Conservation (phyloP, 352 stramenopile genomes). For the Globisporangium heterothallicum region DNA sequence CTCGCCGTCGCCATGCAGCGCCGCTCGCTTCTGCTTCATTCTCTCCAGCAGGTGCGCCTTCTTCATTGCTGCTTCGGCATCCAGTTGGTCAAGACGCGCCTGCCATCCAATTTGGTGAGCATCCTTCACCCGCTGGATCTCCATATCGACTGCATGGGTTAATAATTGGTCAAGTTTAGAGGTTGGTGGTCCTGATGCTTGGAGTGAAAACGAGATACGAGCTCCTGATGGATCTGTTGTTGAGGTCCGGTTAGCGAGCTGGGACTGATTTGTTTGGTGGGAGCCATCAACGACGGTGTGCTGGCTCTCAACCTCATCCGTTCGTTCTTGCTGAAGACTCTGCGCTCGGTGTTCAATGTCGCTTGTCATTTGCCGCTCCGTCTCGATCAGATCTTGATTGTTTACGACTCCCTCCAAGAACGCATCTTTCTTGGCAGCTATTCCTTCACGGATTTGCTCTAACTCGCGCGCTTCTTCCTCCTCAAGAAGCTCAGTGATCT, state of each 20-base stretch:
- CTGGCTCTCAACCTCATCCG: too few relatives aligned
- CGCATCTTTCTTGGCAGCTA: conserved; percentile 16
- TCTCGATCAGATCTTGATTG: conserved; percentile 36
- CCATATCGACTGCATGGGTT: conserved; percentile 9
- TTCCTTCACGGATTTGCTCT: conserved; percentile 4
- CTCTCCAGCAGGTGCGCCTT: conserved; percentile 28
- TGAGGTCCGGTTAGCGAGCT: too few relatives aligned
- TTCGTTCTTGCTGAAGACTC: too few relatives aligned
- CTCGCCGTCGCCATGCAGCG: neutral
- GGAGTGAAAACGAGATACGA: too few relatives aligned
- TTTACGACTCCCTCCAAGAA: conserved; percentile 29
- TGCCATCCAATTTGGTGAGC: conserved; percentile 23
- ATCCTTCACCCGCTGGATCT: conserved; percentile 26
- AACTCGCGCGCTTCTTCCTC: conserved; percentile 11
- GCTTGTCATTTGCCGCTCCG: conserved; percentile 14
- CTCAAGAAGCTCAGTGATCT: neutral
- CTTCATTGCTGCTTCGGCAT: conserved; percentile 22
- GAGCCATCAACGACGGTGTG: too few relatives aligned
- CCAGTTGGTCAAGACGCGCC: conserved; percentile 22
- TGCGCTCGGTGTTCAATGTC: too few relatives aligned
- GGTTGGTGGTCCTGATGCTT: neutral
- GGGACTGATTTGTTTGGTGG: too few relatives aligned
- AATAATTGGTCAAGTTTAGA: neutral
- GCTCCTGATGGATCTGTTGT: too few relatives aligned
- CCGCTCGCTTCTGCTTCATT: conserved; percentile 23